A percentile compares a stretch with the other conserved stretches of the same genome.
Evolutionary conservation across 345 rosid genomes (phyloP).

Genomic region (Microcos paniculata): DNA sequence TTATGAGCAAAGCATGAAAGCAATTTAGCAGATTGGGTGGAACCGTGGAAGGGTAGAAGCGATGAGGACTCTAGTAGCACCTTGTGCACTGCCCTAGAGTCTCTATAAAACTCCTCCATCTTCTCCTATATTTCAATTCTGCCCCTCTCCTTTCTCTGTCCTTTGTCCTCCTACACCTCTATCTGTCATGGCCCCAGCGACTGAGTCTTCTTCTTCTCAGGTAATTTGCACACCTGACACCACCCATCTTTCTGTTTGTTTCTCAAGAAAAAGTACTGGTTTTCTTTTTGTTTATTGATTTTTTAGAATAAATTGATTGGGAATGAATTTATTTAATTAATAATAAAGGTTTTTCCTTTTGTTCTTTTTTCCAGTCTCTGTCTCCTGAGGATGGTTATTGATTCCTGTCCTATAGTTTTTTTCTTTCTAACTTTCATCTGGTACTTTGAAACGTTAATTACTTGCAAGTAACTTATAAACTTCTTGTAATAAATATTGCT

Average conservation of each 20-base stretch:
- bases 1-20: no score
- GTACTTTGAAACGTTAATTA: neutral
- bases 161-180: constrained; percentile 21
- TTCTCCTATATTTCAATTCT: constrained; percentile 27
- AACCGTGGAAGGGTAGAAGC: no score
- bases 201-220: constrained; percentile 62
- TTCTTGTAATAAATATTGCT: neutral
- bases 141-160: constrained; percentile 26
- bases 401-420: neutral
- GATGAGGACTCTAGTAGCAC: no score
- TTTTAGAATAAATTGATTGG: neutral
- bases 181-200: constrained; percentile 62
- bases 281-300: constrained; percentile 2
- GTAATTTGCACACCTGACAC: constrained; percentile 36
- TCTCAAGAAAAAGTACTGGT: neutral
- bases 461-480: neutral
- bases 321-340: neutral
- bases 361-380: constrained; percentile 45
- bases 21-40: neutral
- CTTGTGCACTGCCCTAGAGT: no score
- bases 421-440: neutral
- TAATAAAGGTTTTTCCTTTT: constrained; percentile 13
- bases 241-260: neutral
- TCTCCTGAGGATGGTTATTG: constrained; percentile 21
- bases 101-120: no score